phyloP scores from a whole-genome alignment of 306 rosid species.

The Castanea sativa region DNA sequence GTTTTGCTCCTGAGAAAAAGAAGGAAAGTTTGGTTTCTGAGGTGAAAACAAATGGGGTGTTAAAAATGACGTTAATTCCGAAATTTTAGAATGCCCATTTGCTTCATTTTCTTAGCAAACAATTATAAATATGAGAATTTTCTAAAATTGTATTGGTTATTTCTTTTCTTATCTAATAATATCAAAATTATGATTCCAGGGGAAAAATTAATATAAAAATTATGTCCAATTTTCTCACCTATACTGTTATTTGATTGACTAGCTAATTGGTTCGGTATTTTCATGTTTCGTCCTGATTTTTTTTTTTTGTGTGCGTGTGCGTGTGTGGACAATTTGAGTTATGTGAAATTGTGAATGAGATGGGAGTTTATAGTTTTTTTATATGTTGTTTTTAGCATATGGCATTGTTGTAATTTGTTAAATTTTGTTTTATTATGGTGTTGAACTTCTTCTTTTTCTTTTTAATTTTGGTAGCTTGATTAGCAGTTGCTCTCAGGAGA shows the following conservation, averaged over 20 bases:
- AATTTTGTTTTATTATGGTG: not conserved
- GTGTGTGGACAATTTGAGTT: too few species aligned
- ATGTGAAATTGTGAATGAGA: too few species aligned
- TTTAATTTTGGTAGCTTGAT: not conserved
- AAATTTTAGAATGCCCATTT: not conserved
- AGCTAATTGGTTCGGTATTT: not conserved
- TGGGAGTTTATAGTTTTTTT: not conserved
- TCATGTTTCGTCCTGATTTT: not conserved
- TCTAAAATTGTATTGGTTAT: not conserved
- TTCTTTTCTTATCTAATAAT: not conserved
- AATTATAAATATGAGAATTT: not conserved
- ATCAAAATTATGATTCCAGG: not conserved
- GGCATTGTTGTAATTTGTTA: not conserved
- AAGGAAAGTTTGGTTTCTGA: not conserved
- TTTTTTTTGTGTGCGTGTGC: not conserved
- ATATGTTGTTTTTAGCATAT: not conserved
- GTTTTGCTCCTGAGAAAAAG: constrained; percentile 19
- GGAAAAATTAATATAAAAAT: not conserved
- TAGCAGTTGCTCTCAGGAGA: not conserved
- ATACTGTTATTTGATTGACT: not conserved
- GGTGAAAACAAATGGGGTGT: too few species aligned
- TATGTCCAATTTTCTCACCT: not conserved
- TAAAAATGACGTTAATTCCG: not conserved
- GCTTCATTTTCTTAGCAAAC: not conserved
- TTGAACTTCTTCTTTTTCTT: not conserved